Evolutionary conservation across 495 filamentous ascomycete genomes (phyloP), one percentile per base, ranked within the genome.

Genomic region (Talaromyces nanjingensis): DNA sequence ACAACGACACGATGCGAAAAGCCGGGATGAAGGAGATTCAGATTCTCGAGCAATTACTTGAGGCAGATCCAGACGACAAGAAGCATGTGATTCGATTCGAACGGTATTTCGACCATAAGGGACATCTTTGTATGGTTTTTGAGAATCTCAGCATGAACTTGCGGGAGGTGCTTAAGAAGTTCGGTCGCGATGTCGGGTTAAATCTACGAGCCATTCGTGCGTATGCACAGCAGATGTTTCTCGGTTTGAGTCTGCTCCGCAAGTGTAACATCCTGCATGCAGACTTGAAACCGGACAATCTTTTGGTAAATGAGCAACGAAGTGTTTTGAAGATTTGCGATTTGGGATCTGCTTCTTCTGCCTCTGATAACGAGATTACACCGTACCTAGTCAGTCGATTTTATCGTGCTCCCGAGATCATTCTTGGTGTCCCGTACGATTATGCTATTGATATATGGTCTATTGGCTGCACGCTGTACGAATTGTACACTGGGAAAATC

Each of bases 381-480:
- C 91, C 91, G 20, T 98, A 97, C 69, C 86, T 98, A 16, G 92
- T 97, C 72, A 96, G 91, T 77, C 88, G 94, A 56, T 98, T 97
- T 76, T 98, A 98, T 76, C 89, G 94, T 57, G 94, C 96, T 3
- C 94, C 94, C 3, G 94, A 98, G 74, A 91, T 98, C 71, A 96
- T 98, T 61, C 84, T 98, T 1, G 94, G 93, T n/a, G 89, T 97
- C 76, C 87, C 87, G 24, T 96, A 93, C 73, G 92, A 96, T 73
- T 96, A 91, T 71, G 91, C 90, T 33, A 91, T 98, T 70, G 94
- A 98, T 73, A 88, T 97, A 74, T 98, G 94, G 94, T 93, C 93
- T 12, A 90, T 97, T 67, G 94, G 94, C 16, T 98, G 96, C 76
- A 98, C 94, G 24, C 79, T 98, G 27, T 98, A 93, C 74, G 94